Percentiles rank a stretch among this genome's conserved stretches.
Conservation (phyloP, 495 filamentous ascomycete species). For the Podospora conica region DNA sequence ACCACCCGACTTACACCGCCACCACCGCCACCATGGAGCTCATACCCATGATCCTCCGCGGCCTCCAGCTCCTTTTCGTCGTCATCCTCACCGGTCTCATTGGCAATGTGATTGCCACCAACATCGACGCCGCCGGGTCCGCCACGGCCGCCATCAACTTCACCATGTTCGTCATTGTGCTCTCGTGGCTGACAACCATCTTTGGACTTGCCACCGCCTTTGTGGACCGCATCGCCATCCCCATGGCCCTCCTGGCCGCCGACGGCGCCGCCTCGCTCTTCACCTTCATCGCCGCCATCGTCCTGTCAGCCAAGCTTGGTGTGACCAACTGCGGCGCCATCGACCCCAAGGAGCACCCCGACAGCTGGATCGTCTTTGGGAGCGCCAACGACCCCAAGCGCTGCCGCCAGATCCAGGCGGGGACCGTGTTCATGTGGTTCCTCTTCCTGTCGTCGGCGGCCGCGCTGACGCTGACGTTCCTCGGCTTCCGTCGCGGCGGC, state of each 20-base stretch:
- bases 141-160: slow-evolving; percentile 43
- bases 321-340: slow-evolving; percentile 36
- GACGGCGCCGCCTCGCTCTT: slow-evolving; percentile 39
- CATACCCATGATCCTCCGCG: slow-evolving; percentile 34
- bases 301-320: slow-evolving; percentile 42
- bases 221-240: slow-evolving; percentile 29
- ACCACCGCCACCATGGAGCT: slow-evolving; percentile 30
- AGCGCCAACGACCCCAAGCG: slow-evolving; percentile 38
- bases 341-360: slow-evolving; percentile 1
- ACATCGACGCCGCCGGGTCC: slow-evolving; percentile 29
- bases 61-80: slow-evolving; percentile 37
- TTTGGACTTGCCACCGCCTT: slow-evolving; percentile 32
- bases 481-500: slow-evolving; percentile 37
- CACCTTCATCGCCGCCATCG: slow-evolving; percentile 40
- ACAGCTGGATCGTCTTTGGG: slow-evolving; percentile 43
- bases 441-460: slow-evolving; percentile 35
- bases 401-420: slow-evolving; percentile 46
- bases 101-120: slow-evolving; percentile 45
- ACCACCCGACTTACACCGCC: not conserved
- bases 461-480: slow-evolving; percentile 29
- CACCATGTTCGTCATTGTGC: slow-evolving; percentile 43
- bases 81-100: slow-evolving; percentile 42
- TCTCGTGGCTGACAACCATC: slow-evolving; percentile 37
- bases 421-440: slow-evolving; percentile 46
- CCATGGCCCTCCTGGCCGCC: slow-evolving; percentile 30